A percentile compares a stretch with the other conserved stretches of the same genome.
Conservation (phyloP, 768 basidiomycete species). For the Mycena galericulata region DNA sequence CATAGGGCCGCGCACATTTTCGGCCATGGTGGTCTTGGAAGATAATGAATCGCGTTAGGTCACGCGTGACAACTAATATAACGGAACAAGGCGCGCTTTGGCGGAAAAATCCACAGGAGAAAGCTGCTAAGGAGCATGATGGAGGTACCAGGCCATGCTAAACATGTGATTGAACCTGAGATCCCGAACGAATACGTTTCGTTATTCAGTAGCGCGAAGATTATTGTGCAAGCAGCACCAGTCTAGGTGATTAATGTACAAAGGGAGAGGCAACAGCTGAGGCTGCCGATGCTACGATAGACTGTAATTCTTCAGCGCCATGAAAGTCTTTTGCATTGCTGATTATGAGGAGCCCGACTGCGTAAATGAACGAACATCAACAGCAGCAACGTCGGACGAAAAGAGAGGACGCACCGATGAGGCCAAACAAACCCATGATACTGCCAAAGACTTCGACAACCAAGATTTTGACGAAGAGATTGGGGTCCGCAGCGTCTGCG, state of each 20-base stretch:
- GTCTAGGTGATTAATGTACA: constrained; percentile 51
- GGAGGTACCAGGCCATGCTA: too few species aligned
- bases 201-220: neutral
- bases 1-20: constrained; percentile 83
- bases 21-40: constrained; percentile 35
- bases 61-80: too few species aligned
- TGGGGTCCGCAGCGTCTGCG: constrained; percentile 94
- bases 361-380: constrained; percentile 9
- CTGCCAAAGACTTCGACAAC: constrained; percentile 96
- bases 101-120: too few species aligned
- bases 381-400: neutral
- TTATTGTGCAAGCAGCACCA: constrained; percentile 2
- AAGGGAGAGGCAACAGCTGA: constrained; percentile 52
- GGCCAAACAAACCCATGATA: constrained; percentile 91
- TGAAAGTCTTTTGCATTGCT: constrained; percentile 71
- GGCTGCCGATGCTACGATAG: constrained; percentile 46
- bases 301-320: constrained; percentile 46
- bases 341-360: constrained; percentile 88
- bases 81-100: too few species aligned
- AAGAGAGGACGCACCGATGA: constrained; percentile 77
- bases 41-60: constrained; percentile 31
- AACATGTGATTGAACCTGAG: too few species aligned
- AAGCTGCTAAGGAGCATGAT: too few species aligned
- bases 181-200: too few species aligned
- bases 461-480: constrained; percentile 95